Evolutionary conservation across 495 filamentous ascomycete genomes (phyloP).

Genomic region (Diplogelasinospora grovesii): DNA sequence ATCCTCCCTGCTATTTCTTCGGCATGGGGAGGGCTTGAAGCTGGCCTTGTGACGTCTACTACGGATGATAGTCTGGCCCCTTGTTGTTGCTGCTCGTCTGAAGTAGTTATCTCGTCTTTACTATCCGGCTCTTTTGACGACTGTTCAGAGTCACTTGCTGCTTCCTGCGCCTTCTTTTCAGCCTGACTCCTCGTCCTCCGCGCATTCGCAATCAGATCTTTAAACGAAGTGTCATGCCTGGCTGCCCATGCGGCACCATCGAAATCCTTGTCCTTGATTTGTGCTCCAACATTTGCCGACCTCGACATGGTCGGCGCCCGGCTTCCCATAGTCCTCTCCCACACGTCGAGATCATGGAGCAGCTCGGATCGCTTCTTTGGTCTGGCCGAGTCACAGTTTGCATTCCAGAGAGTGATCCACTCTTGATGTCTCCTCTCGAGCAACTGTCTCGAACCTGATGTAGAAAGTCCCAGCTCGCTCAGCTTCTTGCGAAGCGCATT

Average conservation of each 20-base stretch:
- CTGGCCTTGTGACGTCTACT: no score
- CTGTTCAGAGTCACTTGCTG: no score
- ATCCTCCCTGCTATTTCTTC: no score
- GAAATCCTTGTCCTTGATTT: conserved; percentile 73
- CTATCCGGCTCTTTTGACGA: no score
- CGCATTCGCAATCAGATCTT: conserved; percentile 67
- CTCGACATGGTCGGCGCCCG: conserved; percentile 31
- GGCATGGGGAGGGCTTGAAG: no score
- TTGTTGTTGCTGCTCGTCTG: no score
- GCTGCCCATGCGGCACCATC: conserved; percentile 69
- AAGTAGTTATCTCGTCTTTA: no score
- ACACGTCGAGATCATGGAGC: conserved; percentile 67
- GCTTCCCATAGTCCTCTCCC: conserved; percentile 72
- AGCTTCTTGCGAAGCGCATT: conserved; percentile 70
- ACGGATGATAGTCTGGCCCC: no score
- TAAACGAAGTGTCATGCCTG: conserved; percentile 67
- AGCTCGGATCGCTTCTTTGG: conserved; percentile 67
- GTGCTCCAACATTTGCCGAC: conserved; percentile 25
- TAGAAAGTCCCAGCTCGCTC: conserved; percentile 72
- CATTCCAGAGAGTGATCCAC: conserved; percentile 94
- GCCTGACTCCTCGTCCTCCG: conserved; percentile 12
- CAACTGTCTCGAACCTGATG: conserved; percentile 54
- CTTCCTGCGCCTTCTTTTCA: conserved; percentile 8
- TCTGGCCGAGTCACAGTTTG: conserved; percentile 77
- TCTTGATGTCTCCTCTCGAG: conserved; percentile 79